A percentile compares a stretch with the other conserved stretches of the same genome.
Evolutionary conservation across 495 filamentous ascomycete species (phyloP).

Genomic region (Parmelia sp.): DNA sequence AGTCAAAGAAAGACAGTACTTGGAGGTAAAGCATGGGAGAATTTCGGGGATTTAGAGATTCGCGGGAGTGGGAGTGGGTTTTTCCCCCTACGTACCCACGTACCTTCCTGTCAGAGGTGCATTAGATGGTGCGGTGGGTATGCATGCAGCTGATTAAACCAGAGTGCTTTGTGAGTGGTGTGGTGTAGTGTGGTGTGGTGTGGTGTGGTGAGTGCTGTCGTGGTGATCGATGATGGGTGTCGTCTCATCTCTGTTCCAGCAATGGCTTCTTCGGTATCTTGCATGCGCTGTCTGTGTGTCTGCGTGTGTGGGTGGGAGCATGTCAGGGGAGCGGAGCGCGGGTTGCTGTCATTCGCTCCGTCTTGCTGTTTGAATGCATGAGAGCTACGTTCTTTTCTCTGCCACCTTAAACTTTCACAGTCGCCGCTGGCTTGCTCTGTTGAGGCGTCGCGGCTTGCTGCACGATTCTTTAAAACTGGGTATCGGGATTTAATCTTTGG

Average conservation of each 20-base stretch:
- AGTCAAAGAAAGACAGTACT: too few relatives aligned
- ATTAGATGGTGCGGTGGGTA: neutral
- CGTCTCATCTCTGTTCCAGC: neutral
- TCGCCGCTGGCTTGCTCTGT: neutral
- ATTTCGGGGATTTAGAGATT: neutral
- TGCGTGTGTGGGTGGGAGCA: too few relatives aligned
- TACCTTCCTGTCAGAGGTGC: constrained; percentile 4
- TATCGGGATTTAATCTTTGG: neutral
- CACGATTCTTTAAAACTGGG: neutral
- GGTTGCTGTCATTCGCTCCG: too few relatives aligned
- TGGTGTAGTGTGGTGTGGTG: too few relatives aligned
- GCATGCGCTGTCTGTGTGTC: too few relatives aligned
- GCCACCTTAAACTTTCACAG: too few relatives aligned
- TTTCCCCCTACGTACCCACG: too few relatives aligned
- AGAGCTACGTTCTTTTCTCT: too few relatives aligned
- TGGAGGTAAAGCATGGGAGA: neutral
- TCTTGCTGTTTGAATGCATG: too few relatives aligned
- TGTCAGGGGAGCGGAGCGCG: too few relatives aligned
- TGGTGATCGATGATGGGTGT: neutral
- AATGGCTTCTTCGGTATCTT: neutral
- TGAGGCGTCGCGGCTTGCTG: neutral
- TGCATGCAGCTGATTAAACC: neutral
- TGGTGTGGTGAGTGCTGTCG: too few relatives aligned
- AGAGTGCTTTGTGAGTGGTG: neutral
- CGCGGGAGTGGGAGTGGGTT: neutral